These are phyloP conservation scores for Calonectria pseudoturangicola DNA, from an alignment of 2,329 filamentous ascomycete genomes.

Conservation along the genomic window DNA sequence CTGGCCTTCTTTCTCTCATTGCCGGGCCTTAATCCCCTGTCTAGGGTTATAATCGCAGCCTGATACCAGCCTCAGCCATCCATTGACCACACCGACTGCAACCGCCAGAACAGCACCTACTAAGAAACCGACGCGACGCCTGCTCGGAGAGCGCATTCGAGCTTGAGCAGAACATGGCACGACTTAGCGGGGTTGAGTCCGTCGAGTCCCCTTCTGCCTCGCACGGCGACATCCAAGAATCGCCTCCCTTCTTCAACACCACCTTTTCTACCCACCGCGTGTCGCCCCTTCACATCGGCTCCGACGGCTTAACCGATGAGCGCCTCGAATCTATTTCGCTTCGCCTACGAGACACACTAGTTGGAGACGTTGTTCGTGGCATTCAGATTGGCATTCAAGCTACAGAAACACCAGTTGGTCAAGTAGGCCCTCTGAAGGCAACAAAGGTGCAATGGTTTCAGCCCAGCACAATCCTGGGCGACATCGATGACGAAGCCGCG, in stretches of 20 bases:
- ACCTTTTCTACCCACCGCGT: constrained; percentile 75
- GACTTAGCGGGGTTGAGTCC: constrained; percentile 48
- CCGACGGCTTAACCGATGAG: constrained; percentile 59
- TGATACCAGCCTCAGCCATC: too few species aligned
- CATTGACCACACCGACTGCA: background rate
- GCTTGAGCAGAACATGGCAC: constrained; percentile 43
- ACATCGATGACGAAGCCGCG: constrained; percentile 48
- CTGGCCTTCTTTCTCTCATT: background rate
- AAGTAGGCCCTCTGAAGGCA: constrained; percentile 65
- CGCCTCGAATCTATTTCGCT: constrained; percentile 67
- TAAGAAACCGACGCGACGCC: background rate
- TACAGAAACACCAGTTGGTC: constrained; percentile 62
- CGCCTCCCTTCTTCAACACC: constrained; percentile 73
- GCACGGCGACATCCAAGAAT: constrained; percentile 50
- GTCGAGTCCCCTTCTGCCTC: constrained; percentile 38
- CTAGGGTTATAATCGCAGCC: too few species aligned
- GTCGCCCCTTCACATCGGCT: constrained; percentile 71
- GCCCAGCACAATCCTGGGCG: constrained; percentile 57
- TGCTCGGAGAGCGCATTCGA: background rate
- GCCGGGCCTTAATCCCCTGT: background rate
- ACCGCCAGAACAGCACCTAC: background rate
- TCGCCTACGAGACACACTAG: constrained; percentile 71
- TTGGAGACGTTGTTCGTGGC: constrained; percentile 76
- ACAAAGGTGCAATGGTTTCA: constrained; percentile 70
- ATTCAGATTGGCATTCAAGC: constrained; percentile 71